Conservation (phyloP, 805 yeast species). For the Cyberlindnera amylophila region DNA sequence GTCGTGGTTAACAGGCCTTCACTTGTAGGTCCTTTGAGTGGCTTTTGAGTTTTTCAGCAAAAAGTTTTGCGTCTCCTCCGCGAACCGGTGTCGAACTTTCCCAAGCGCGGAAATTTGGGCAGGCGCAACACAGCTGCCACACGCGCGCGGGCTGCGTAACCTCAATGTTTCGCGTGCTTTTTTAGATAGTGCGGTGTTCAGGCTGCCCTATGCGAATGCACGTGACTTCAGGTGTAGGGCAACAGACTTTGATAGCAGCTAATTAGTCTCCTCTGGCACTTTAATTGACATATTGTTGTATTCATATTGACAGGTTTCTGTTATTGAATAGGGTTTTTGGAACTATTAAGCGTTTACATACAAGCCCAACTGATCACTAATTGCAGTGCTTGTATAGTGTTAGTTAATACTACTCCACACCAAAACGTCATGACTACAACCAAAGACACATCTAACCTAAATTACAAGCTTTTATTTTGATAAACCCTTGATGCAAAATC, state of each 20-base stretch:
- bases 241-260: not conserved
- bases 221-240: conserved; percentile 6
- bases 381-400: no score
- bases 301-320: no score
- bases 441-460: conserved; percentile 4
- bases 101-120: not conserved
- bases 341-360: no score
- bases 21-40: conserved; percentile 6
- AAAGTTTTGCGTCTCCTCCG: conserved; percentile 27
- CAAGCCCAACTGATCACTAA: no score
- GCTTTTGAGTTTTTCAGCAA: conserved; percentile 22
- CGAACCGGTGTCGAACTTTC: no score
- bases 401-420: no score
- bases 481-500: conserved; percentile 7
- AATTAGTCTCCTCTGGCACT: no score
- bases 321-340: no score
- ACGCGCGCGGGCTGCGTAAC: conserved; percentile 13
- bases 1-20: conserved; percentile 11
- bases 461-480: conserved; percentile 16
- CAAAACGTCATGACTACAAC: not conserved
- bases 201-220: conserved; percentile 5
- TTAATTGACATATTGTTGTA: no score
- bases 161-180: not conserved
- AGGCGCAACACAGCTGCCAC: not conserved
- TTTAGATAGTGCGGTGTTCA: not conserved